phyloP scores from a whole-genome alignment of 2,329 filamentous ascomycete species.

The Curvularia verruculosa region DNA sequence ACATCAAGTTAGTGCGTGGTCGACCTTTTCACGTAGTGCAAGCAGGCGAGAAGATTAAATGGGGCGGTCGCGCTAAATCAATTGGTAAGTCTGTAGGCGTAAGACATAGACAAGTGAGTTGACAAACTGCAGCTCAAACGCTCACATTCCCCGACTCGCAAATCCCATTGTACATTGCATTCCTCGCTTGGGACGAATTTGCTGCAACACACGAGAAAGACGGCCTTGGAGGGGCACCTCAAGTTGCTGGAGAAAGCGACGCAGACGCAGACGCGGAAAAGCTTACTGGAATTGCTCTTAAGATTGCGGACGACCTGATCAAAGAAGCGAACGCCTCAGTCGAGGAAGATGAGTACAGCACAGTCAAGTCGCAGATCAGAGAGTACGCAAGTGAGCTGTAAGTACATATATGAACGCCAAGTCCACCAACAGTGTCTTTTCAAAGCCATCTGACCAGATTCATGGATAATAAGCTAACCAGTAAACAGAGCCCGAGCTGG shows the following conservation, averaged over 20 bases:
- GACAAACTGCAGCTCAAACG: slow-evolving; percentile 38
- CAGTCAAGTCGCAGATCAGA: slow-evolving; percentile 44
- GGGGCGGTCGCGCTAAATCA: slow-evolving; percentile 59
- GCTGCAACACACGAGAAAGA: slow-evolving; percentile 50
- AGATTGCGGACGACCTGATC: slow-evolving; percentile 51
- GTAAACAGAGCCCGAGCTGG: slow-evolving; percentile 68
- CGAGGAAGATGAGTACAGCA: slow-evolving; percentile 51
- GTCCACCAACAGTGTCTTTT: not conserved
- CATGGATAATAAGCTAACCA: slow-evolving; percentile 10
- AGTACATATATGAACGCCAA: slow-evolving; percentile 24
- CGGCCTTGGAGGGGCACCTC: slow-evolving; percentile 40
- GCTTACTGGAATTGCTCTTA: slow-evolving; percentile 52
- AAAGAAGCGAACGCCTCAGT: slow-evolving; percentile 50
- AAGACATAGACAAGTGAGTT: not conserved
- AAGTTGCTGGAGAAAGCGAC: slow-evolving; percentile 46
- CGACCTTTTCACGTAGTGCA: slow-evolving; percentile 58
- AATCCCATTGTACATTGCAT: slow-evolving; percentile 57
- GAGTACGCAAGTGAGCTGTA: slow-evolving; percentile 54
- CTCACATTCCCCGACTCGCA: slow-evolving; percentile 54
- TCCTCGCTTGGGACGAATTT: slow-evolving; percentile 58
- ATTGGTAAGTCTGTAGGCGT: slow-evolving; percentile 54
- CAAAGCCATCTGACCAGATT: not conserved
- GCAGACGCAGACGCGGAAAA: slow-evolving; percentile 47
- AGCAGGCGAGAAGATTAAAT: slow-evolving; percentile 51
- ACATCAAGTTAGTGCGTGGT: slow-evolving; percentile 84